Base-by-base conservation (phyloP, 805 yeast genomes). In the Cyberlindnera saturnus region DNA sequence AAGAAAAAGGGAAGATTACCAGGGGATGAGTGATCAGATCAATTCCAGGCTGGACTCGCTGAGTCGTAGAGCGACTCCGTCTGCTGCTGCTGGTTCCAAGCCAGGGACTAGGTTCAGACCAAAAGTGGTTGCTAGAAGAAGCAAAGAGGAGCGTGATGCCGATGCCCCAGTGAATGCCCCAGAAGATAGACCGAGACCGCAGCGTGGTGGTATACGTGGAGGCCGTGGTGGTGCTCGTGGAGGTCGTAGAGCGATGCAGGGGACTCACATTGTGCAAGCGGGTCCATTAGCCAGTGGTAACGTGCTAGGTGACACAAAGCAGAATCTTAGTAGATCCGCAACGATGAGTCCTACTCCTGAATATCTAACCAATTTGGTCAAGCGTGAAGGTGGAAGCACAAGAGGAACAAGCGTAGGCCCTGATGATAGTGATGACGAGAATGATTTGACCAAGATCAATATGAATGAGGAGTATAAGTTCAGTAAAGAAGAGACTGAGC, bases 131-230 rank as follows among this genome's bases (percentile, higher is more conserved):
- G 89, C 89, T 0, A 71, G 97, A 63, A 79, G 87, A 59, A 67
- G 88, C 10, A 82, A 86, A 52, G 90, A 86, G 52, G 96, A 88
- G 53, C 70, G 96, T 60, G 96, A 80, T 18, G 80, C 85, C 23
- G 75, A 77, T 42, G 90, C 89, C 0, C 88, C 89, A 5, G 39
- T 38, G 6, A 40, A 36, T 35, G 47, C 36, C 5, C 46, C 52
- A 16, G 51, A 48, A 1, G 44, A 40, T 5, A 42, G 38, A 13
- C 41, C 38, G 10, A 39, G 49, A 5, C 29, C 36, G 26, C 48
- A 51, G 2, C 49, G 58, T 31, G 49, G 60, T 14, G 48, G 43
- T 5, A 33, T 40, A 15, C 45, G 52, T 40, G 53, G 54, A 15
- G 52, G 51, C 1, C 48, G 56, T 35, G 52, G 57, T 18, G 56